Base-by-base conservation (phyloP, 2,329 filamentous ascomycete species). In the Meredithiella fracta region DNA sequence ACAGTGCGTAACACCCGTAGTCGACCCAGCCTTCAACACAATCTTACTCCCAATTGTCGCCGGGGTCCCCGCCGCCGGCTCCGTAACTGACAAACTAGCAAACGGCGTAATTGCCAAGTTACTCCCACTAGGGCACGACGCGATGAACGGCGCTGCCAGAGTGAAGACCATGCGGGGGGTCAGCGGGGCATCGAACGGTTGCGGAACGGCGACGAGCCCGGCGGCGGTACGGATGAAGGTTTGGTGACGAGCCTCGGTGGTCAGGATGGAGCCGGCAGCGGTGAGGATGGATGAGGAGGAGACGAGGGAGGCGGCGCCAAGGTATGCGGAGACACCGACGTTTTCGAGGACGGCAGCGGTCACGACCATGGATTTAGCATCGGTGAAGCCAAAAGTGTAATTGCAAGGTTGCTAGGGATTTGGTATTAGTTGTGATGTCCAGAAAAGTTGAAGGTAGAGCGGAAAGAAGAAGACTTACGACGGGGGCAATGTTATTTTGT, bases 201-300 rank as follows among this genome's bases (percentile, higher is more conserved):
- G 77, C 3, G 85, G 80, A 3, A 85, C 76, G 54, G 83, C 78
- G 57, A 76, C 69, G 55, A 73, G 70, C 58, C 75, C 73, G 20
- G 74, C 71, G 40, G 78, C 79, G 58, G 74, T 69, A 60, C 84
- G 80, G 67, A 88, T 79, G 67, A 85, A 81, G 59, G 81, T 82
- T 68, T 86, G 82, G 69, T 89, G 85, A 58, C 85, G 77, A 26
- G 83, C 75, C 69, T 89, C 85, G 59, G 86, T 76, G 23, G 83
- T 85, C 47, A 86, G 75, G 65, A 89, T 88, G 53, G 78, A 78
- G 8, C 75, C 84, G 1, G 85, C 84, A 20, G 79, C 78, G 59
- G 75, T 72, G 53, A 89, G 78, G 60, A 86, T 77, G 52, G 71
- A 72, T 52, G 73, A 70, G 56, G 74, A 73, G 49, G 76, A 73